Conservation (phyloP, 257 asterid genomes). For the Plectranthus barbatus region DNA sequence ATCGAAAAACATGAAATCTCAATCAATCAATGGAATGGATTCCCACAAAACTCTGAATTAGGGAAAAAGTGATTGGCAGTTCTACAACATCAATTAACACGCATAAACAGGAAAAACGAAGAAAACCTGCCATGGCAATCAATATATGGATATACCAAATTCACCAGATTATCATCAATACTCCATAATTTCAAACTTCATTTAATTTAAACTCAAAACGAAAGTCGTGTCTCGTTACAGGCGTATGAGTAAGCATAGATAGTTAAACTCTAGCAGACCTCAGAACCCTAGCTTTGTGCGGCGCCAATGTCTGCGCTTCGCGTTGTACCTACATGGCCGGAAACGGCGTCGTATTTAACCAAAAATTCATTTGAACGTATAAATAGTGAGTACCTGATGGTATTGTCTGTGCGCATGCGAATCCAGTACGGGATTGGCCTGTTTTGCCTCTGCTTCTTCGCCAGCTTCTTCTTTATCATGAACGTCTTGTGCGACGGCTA, state of each 20-base stretch:
- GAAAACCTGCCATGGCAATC: too few species aligned
- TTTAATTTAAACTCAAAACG: too few species aligned
- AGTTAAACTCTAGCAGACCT: neutral
- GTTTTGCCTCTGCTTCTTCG: constrained; percentile 42
- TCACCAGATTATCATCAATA: too few species aligned
- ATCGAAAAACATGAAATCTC: too few species aligned
- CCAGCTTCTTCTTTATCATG: constrained; percentile 31
- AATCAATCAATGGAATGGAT: too few species aligned
- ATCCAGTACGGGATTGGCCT: constrained; percentile 38
- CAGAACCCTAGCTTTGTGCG: constrained; percentile 16
- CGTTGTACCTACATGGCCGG: constrained; percentile 7
- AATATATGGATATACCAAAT: too few species aligned
- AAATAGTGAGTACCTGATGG: constrained; percentile 22
- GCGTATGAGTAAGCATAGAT: neutral
- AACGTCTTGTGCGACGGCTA: constrained; percentile 39
- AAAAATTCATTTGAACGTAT: neutral
- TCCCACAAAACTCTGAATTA: too few species aligned
- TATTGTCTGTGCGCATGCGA: constrained; percentile 35
- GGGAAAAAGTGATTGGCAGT: too few species aligned
- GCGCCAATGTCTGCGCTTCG: constrained; percentile 21
- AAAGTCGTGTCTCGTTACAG: too few species aligned
- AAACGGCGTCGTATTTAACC: neutral
- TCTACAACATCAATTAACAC: too few species aligned
- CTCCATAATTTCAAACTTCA: too few species aligned
- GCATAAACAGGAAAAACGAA: too few species aligned